Conservation (phyloP, 192 early-diverging fungal species). For the Spinellus fusiger region DNA sequence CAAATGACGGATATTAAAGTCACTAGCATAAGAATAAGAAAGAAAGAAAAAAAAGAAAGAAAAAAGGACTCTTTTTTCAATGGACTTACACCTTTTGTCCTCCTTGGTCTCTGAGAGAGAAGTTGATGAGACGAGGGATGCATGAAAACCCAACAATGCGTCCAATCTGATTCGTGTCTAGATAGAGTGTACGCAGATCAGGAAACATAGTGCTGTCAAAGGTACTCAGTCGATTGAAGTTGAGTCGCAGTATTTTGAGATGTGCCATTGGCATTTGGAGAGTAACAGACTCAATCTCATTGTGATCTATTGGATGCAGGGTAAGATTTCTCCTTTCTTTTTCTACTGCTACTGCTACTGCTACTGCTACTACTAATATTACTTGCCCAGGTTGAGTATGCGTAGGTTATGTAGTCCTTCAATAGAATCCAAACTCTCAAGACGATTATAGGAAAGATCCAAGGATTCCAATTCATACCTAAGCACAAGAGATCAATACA, state of each 20-base stretch:
- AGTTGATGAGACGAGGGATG: conserved; percentile 28
- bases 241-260: conserved; percentile 32
- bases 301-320: conserved; percentile 23
- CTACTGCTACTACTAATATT: not conserved
- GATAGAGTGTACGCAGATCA: conserved; percentile 33
- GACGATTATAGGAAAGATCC: conserved; percentile 39
- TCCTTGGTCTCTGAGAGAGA: conserved; percentile 43
- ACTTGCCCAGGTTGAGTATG: conserved; percentile 36
- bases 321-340: no score
- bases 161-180: conserved; percentile 41
- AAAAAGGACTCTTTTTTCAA: conserved; percentile 17
- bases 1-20: conserved; percentile 13
- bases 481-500: no score
- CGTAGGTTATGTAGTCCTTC: conserved; percentile 30
- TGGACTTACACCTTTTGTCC: conserved; percentile 35
- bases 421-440: conserved; percentile 32
- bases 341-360: no score
- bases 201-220: conserved; percentile 39
- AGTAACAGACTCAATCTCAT: conserved; percentile 38
- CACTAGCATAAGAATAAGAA: conserved; percentile 2
- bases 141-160: conserved; percentile 30
- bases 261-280: conserved; percentile 27
- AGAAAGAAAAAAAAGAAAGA: not conserved
- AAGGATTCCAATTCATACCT: conserved; percentile 36
- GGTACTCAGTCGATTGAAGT: conserved; percentile 32